Base-by-base conservation (phyloP, 1,284 basidiomycete species). In the Boletellus deceptivus region DNA sequence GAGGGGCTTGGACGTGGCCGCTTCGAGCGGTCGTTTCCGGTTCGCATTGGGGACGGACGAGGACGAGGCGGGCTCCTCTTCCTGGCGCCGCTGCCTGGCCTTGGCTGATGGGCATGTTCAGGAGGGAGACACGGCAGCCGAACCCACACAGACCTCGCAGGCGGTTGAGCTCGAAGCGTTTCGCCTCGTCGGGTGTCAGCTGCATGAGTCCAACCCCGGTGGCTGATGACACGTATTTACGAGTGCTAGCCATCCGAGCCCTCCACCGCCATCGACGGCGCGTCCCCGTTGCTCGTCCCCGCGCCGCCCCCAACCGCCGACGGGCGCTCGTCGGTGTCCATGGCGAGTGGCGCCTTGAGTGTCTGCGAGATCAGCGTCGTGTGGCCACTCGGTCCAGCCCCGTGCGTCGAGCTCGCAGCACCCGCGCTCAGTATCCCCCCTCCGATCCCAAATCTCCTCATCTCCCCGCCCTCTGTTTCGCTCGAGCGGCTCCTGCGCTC, bases 331-430 rank as follows among this genome's bases (percentile, higher is more conserved):
- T 65, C 59, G 5, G 77, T 63, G n/a, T 80, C 78, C 78, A 78
- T 77, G 6, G 60, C 64, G 4, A 75, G 74, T 36, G 79, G 62
- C 40, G 79, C 71, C 47, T 78, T 65, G n/a, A 65, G 53, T 9
- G 63, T 54, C 27, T 68, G 69, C 18, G 67, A 65, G 39, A 67
- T 59, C 49, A 70, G 74, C 2, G 80, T 82, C 11, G 77, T 80
- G 54, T 86, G 78, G 6, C 79, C 84, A 62, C 86, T 89, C 4
- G 86, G 86, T 8, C 86, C 86, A 27, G 83, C 84, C 17, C 85
- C 84, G 55, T 86, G 83, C 1, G 82, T 81, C 31, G 72, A 72
- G n/a, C 75, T 67, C 5, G 75, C 58, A 37, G 72, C 71, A 13
- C 80, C 79, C 18, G 84, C 79, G 44, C 77, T 79, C 72, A 89